A percentile compares a stretch with the other conserved stretches of the same genome.
Conservation (phyloP, 768 basidiomycete genomes). For the Terana coerulea region DNA sequence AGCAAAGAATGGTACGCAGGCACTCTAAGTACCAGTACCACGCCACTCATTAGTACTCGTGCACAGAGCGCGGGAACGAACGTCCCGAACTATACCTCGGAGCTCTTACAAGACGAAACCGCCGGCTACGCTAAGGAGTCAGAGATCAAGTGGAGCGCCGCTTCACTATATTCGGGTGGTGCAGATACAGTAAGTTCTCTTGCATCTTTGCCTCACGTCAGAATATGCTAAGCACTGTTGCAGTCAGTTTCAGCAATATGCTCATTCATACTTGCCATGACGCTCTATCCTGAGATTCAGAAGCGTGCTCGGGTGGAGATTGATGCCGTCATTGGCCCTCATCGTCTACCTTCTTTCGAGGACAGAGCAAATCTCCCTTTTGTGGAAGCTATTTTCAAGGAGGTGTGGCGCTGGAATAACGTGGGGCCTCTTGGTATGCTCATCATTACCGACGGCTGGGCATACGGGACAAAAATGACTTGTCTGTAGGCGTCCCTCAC, state of each 20-base stretch:
- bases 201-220: too few species aligned
- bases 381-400: conserved; percentile 20
- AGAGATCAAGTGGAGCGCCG: conserved; percentile 60
- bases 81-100: conserved; percentile 53
- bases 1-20: conserved; percentile 29
- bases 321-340: conserved; percentile 14
- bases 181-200: conserved; percentile 37
- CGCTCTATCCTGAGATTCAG: conserved; percentile 16
- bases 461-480: not conserved
- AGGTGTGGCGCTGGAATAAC: conserved; percentile 32
- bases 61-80: conserved; percentile 57
- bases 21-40: not conserved
- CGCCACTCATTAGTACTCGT: not conserved
- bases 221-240: not conserved
- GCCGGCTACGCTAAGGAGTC: conserved; percentile 52
- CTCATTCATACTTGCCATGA: conserved; percentile 13
- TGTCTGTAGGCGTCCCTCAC: conserved; percentile 15
- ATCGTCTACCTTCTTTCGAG: conserved; percentile 8
- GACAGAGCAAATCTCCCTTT: conserved; percentile 9
- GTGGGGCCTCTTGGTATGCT: conserved; percentile 6
- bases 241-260: conserved; percentile 9
- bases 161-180: conserved; percentile 26
- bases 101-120: conserved; percentile 47
- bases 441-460: too few species aligned
- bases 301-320: conserved; percentile 16